Evolutionary conservation across 768 basidiomycete genomes (phyloP).

Genomic region (Boletus tomentosulus): DNA sequence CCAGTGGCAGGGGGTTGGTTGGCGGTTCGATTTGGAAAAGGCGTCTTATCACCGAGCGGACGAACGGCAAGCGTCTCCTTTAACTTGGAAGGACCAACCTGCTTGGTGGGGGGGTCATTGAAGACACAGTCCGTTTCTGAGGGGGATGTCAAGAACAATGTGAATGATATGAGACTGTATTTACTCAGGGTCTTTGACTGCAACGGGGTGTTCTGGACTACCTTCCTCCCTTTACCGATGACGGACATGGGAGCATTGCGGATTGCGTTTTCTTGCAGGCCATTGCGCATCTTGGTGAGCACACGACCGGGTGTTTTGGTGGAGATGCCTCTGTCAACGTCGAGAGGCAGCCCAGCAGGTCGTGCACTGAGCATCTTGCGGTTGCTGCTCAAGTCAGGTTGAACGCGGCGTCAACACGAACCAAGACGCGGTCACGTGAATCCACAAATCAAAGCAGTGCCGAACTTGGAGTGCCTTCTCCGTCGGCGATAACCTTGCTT

Average conservation of each 20-base stretch:
- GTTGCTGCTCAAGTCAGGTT: background rate
- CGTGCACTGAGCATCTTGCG: slow-evolving; percentile 28
- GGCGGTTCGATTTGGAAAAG: slow-evolving; percentile 59
- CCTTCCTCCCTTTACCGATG: slow-evolving; percentile 44
- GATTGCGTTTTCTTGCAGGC: slow-evolving; percentile 48
- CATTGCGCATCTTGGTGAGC: slow-evolving; percentile 34
- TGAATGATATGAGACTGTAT: background rate
- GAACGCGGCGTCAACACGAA: slow-evolving; percentile 5
- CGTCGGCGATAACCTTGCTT: too few species aligned
- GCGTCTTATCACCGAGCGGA: slow-evolving; percentile 72
- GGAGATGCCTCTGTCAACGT: slow-evolving; percentile 18
- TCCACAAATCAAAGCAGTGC: too few species aligned
- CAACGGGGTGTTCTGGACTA: slow-evolving; percentile 34
- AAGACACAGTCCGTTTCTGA: slow-evolving; percentile 20
- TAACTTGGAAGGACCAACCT: slow-evolving; percentile 21
- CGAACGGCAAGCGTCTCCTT: slow-evolving; percentile 32
- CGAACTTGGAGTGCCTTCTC: too few species aligned
- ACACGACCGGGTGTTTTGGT: slow-evolving; percentile 57
- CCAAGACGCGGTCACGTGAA: slow-evolving; percentile 29
- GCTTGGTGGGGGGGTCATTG: slow-evolving; percentile 26
- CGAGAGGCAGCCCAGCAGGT: slow-evolving; percentile 23
- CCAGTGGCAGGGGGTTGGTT: slow-evolving; percentile 33
- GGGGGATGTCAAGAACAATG: background rate
- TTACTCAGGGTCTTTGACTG: slow-evolving; percentile 29
- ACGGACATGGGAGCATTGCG: slow-evolving; percentile 38